Evolutionary conservation across 352 stramenopile species (phyloP).

Genomic region (Globisporangium heterothallicum): DNA sequence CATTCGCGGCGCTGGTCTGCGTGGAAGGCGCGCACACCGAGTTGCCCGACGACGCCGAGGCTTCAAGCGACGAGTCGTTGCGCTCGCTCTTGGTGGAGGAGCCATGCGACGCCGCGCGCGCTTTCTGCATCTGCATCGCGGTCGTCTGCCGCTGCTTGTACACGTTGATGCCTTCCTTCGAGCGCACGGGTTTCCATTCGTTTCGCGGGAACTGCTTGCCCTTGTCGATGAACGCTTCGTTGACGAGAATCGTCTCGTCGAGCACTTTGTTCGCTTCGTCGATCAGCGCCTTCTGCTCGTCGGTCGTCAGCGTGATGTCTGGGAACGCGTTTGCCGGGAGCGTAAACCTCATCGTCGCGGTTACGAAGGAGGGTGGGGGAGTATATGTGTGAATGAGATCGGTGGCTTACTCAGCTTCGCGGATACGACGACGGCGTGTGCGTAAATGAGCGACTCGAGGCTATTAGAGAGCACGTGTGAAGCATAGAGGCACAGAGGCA

Average conservation of each 20-base stretch:
- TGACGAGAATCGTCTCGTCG: conserved; percentile 13
- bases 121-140: conserved; percentile 1
- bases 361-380: neutral
- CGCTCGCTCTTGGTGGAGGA: neutral
- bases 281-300: conserved; percentile 11
- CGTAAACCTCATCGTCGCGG: conserved; percentile 10
- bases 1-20: neutral
- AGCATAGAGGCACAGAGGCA: neutral
- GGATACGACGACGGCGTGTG: no score
- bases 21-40: neutral
- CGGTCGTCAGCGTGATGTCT: conserved; percentile 5
- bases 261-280: conserved; percentile 14
- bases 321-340: conserved; percentile 14
- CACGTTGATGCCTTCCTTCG: conserved; percentile 12
- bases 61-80: neutral
- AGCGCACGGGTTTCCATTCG: conserved; percentile 12
- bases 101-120: neutral
- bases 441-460: no score
- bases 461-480: no score
- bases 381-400: neutral
- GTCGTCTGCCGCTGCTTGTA: conserved; percentile 14
- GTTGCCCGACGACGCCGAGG: conserved; percentile 6
- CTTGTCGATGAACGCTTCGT: conserved; percentile 8
- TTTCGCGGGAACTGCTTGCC: conserved; percentile 1
- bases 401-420: no score